Evolutionary conservation across 371 early-diverging fungal genomes (phyloP), one percentile per base, ranked within the genome.

Genomic region (Rhizopus stolonifer): DNA sequence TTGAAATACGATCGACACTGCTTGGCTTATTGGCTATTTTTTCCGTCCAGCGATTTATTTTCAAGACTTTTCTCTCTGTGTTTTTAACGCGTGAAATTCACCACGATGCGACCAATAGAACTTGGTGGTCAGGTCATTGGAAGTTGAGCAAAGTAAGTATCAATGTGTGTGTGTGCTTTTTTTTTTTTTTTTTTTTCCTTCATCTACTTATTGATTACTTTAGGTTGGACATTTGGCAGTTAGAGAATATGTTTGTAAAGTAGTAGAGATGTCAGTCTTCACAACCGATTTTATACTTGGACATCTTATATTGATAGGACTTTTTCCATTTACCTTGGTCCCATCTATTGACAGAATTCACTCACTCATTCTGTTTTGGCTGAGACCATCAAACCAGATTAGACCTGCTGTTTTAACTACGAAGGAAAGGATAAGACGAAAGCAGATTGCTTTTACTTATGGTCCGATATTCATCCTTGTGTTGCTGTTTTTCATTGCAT

Each of bases 101-200:
- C 43, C 83, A 90, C 56, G 89, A 88, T 58, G 84, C 82, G 57
- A 82, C 89, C 19, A 90, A 91, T 60, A 72, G 83, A 47, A 89
- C 92, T n/a, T 92, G 93, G 93, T 94, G 93, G 94, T 86, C 87
- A 2, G 94, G 94, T 24, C 80, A 78, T 43, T 94, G 94, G 92
- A 74, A 56, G 23, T 56, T 53, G 38, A 70, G 69, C 46, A 56
- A 67, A 44, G 77, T 76, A 70, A 66, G 43, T 39, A 24, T 14
- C n/a, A 19, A n/a, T 8, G 10, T 25, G 18, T 19, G 14, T 11
- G 25, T 36, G 5, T 46, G 38, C 1, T 15, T 39, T 15, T 46
- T 17, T 45, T 17, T 25, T 42, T 25, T 38, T 18, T 48, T 43
- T n/a, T 23, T 11, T 25, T 11, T 29, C 11, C n/a, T 36, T n/a